Percentiles rank a stretch among this genome's conserved stretches.
These are phyloP conservation scores for Voacanga thouarsii DNA, from an alignment of 257 asterid species.

Conservation along the genomic window DNA sequence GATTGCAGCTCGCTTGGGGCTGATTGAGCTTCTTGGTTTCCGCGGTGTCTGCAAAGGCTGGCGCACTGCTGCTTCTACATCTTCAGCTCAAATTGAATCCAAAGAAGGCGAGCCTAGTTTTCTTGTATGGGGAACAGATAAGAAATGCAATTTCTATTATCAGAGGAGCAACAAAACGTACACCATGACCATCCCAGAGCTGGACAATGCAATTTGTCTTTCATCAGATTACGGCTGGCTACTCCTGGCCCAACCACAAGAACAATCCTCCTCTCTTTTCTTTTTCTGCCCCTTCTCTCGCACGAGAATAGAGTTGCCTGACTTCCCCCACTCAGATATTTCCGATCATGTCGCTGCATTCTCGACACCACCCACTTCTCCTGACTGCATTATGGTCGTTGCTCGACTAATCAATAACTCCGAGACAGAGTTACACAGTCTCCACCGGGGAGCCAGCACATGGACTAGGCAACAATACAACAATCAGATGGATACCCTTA, in stretches of 20 bases:
- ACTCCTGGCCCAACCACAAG: conserved; percentile 8
- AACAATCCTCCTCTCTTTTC: conserved; percentile 19
- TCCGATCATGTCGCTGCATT: conserved; percentile 21
- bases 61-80: conserved; percentile 25
- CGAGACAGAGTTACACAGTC: conserved; percentile 6
- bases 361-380: conserved; percentile 24
- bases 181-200: conserved; percentile 25
- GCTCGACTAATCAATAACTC: background rate
- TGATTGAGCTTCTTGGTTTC: conserved; percentile 21
- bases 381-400: conserved; percentile 17
- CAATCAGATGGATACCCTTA: background rate
- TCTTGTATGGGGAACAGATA: background rate
- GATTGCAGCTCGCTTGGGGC: conserved; percentile 15
- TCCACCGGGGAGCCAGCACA: conserved; percentile 8
- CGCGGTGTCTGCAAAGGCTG: conserved; percentile 33
- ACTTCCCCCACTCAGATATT: conserved; percentile 19
- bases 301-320: conserved; percentile 22
- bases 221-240: conserved; percentile 35
- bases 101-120: conserved; percentile 6
- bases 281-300: conserved; percentile 39
- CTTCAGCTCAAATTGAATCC: conserved; percentile 23
- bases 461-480: conserved; percentile 14
- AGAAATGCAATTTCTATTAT: conserved; percentile 5
- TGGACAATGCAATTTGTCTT: conserved; percentile 24
- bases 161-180: conserved; percentile 6